A percentile compares a stretch with the other conserved stretches of the same genome.
Evolutionary conservation across 768 basidiomycete species (phyloP).

Genomic region (Cystoderma amianthinum): DNA sequence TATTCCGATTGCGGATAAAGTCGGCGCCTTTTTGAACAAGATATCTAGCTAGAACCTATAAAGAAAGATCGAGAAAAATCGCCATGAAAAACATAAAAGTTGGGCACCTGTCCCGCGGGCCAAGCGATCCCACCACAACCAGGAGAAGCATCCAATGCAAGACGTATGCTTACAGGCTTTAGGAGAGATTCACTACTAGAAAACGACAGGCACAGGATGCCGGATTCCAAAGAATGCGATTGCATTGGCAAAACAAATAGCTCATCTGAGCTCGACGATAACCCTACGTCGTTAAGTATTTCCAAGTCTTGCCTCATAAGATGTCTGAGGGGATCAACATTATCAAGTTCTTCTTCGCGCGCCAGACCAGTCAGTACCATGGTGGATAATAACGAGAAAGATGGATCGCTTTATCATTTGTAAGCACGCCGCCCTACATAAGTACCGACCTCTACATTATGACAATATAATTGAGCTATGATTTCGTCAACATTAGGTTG

Average conservation of each 20-base stretch:
- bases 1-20: constrained; percentile 44
- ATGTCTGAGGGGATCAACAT: constrained; percentile 55
- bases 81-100: constrained; percentile 3
- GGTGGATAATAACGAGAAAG: neutral
- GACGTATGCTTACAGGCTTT: constrained; percentile 31
- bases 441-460: too few relatives aligned
- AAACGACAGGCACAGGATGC: constrained; percentile 40
- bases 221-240: constrained; percentile 38
- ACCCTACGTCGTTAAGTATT: neutral
- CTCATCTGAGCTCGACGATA: constrained; percentile 18
- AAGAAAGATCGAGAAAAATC: constrained; percentile 1
- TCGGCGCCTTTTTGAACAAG: constrained; percentile 47
- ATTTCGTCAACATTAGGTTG: too few relatives aligned
- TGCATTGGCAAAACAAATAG: constrained; percentile 45
- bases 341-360: constrained; percentile 48
- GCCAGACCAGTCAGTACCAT: constrained; percentile 21
- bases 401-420: neutral
- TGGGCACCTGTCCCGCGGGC: constrained; percentile 80
- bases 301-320: constrained; percentile 31
- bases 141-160: constrained; percentile 72
- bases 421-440: neutral
- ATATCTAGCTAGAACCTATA: constrained; percentile 74
- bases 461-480: too few relatives aligned
- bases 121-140: constrained; percentile 92
- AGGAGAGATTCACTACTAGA: constrained; percentile 13